These are phyloP conservation scores for Trichocladium antarcticum DNA, from an alignment of 495 filamentous ascomycete genomes.

Conservation along the genomic window DNA sequence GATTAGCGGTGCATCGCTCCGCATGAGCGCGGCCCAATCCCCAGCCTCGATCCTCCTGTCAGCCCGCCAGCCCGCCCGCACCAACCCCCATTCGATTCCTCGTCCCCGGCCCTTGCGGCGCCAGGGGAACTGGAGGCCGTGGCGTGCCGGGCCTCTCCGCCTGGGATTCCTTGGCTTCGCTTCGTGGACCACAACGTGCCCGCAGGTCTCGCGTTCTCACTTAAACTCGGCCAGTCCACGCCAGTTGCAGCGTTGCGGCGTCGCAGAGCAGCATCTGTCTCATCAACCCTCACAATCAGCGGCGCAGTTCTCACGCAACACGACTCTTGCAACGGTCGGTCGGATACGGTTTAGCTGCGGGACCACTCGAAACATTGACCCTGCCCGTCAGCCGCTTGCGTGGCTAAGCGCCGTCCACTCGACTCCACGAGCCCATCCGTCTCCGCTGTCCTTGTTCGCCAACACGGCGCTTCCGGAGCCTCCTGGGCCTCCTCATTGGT, in stretches of 20 bases:
- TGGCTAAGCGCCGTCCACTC: slow-evolving; percentile 29
- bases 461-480: slow-evolving; percentile 28
- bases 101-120: slow-evolving; percentile 2
- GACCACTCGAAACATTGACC: slow-evolving; percentile 17
- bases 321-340: not conserved
- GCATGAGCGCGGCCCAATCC: slow-evolving; percentile 20
- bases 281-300: not conserved
- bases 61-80: slow-evolving; percentile 5
- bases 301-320: slow-evolving; percentile 4
- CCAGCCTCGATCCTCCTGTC: slow-evolving; percentile 15
- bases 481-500: slow-evolving; percentile 22
- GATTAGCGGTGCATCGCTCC: slow-evolving; percentile 26
- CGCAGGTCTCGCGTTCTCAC: too few species aligned
- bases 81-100: not conserved
- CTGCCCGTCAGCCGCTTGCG: slow-evolving; percentile 17
- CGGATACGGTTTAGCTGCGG: slow-evolving; percentile 1
- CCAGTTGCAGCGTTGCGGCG: not conserved
- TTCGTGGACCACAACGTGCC: too few species aligned
- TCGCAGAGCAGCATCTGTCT: slow-evolving; percentile 1
- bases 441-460: slow-evolving; percentile 8
- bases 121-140: not conserved
- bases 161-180: too few species aligned
- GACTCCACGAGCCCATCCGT: slow-evolving; percentile 8
- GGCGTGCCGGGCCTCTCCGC: not conserved
- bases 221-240: not conserved